These are phyloP conservation scores for Orbilia ellipsospora DNA, from an alignment of 2,329 filamentous ascomycete genomes.

Conservation along the genomic window DNA sequence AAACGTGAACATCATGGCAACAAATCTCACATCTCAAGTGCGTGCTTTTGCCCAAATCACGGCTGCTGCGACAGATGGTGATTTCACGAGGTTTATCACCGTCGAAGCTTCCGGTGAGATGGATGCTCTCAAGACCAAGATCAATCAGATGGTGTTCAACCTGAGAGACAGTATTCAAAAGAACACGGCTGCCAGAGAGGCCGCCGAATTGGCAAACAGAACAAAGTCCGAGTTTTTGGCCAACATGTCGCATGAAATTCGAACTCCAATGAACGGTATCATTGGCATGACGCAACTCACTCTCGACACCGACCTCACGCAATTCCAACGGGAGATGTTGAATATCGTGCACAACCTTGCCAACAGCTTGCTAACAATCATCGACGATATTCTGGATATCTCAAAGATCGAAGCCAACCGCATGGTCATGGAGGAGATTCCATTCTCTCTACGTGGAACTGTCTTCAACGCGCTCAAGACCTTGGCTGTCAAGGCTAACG, in stretches of 20 bases:
- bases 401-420: slow-evolving; percentile 92
- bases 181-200: slow-evolving; percentile 94
- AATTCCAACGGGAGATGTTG: slow-evolving; percentile 96
- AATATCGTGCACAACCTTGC: slow-evolving; percentile 97
- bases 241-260: slow-evolving; percentile 98
- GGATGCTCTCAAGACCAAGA: slow-evolving; percentile 98
- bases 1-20: slow-evolving; percentile 81
- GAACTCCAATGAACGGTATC: slow-evolving; percentile 97
- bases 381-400: slow-evolving; percentile 82
- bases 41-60: slow-evolving; percentile 98
- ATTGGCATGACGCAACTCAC: slow-evolving; percentile 97
- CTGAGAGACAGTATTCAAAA: slow-evolving; percentile 94
- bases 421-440: slow-evolving; percentile 98
- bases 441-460: slow-evolving; percentile 90
- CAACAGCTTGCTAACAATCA: slow-evolving; percentile 95
- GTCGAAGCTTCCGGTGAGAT: slow-evolving; percentile 98
- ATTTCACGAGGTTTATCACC: slow-evolving; percentile 96
- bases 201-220: slow-evolving; percentile 94
- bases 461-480: slow-evolving; percentile 98
- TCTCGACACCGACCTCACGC: slow-evolving; percentile 91
- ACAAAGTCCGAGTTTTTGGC: slow-evolving; percentile 98
- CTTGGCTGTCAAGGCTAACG: slow-evolving; percentile 94
- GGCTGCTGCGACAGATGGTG: slow-evolving; percentile 95
- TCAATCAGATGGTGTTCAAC: slow-evolving; percentile 99
- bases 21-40: slow-evolving; percentile 91